Base-by-base conservation (phyloP, 1,284 basidiomycete genomes). In the Apiotrichum brassicae region DNA sequence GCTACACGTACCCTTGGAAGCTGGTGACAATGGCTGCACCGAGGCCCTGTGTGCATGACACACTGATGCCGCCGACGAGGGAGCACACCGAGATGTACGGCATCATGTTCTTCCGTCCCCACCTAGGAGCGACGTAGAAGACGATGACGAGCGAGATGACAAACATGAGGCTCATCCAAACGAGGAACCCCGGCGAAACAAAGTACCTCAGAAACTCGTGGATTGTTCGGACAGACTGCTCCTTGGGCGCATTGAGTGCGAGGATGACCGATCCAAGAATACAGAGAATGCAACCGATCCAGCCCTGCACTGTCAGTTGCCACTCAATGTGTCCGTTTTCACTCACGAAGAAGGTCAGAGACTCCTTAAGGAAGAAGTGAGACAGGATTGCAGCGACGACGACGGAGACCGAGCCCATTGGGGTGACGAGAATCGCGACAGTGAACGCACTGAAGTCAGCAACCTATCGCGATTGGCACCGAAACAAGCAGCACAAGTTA, bases 41-140 rank as follows among this genome's bases (percentile, higher is more conserved):
- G 19, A 98, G 80, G 30, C 94, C 94, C 37, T 90, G 92, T 3
- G 92, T 97, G 52, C 94, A 93, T 61, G 87, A 92, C 60, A 98
- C 94, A 56, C 86, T 90, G 53, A 98, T 85, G 1, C 95, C 94
- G 24, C 94, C 94, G 64, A 97, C 97, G 78, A 97, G 83, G 57
- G 86, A 91, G 74, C 94, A 98, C 33, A 97, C 87, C 38, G 80
- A 76, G 61, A 95, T 92, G 73, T 97, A 97, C 80, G 92, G 92
- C 56, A 98, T 74, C 93, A 97, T 97, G 65, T 83, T 86, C 74
- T 84, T 85, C 74, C 86, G 92, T 48, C 94, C 94, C 70, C 87
- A 90, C 63, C 83, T 82, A 33, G 53, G 69, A 0, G 63, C 72
- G 22, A 58, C 66, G 30, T 54, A 72, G 51, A 74, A 70, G 16